phyloP scores from a whole-genome alignment of 106 monocot species.

The Apostasia shenzhenica region DNA sequence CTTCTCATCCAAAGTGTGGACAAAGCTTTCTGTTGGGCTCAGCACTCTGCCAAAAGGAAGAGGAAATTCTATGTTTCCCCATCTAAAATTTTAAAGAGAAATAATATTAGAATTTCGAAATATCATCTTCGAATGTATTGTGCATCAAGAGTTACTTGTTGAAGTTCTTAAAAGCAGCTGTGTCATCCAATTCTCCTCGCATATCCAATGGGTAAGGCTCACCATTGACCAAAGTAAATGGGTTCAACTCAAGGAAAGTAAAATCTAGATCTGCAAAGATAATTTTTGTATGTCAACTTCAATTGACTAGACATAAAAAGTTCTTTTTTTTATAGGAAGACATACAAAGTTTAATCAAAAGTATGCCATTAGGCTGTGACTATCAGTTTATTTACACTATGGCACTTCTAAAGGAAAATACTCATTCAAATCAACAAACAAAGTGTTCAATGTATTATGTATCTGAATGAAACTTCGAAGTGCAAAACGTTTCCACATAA shows the following conservation, averaged over 20 bases:
- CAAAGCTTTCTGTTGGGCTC: slow-evolving; percentile 74
- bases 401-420: not conserved
- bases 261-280: slow-evolving; percentile 76
- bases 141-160: slow-evolving; percentile 50
- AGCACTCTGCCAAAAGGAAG: slow-evolving; percentile 97
- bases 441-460: not conserved
- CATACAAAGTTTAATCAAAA: not conserved
- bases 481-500: not conserved
- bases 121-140: not conserved
- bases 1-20: slow-evolving; percentile 90
- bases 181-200: slow-evolving; percentile 99
- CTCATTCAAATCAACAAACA: not conserved
- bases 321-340: too few species aligned
- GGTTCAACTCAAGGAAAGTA: slow-evolving; percentile 97
- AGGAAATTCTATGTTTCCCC: slow-evolving; percentile 86
- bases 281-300: not conserved
- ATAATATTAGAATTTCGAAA: not conserved
- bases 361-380: too few species aligned
- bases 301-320: not conserved
- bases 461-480: not conserved
- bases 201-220: slow-evolving; percentile 95
- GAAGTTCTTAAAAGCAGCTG: slow-evolving; percentile 99
- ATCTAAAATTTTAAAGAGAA: slow-evolving; percentile 38
- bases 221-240: slow-evolving; percentile 93
- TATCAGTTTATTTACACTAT: not conserved